Conservation (phyloP, 768 basidiomycete species). For the Leucogyrophana mollusca region DNA sequence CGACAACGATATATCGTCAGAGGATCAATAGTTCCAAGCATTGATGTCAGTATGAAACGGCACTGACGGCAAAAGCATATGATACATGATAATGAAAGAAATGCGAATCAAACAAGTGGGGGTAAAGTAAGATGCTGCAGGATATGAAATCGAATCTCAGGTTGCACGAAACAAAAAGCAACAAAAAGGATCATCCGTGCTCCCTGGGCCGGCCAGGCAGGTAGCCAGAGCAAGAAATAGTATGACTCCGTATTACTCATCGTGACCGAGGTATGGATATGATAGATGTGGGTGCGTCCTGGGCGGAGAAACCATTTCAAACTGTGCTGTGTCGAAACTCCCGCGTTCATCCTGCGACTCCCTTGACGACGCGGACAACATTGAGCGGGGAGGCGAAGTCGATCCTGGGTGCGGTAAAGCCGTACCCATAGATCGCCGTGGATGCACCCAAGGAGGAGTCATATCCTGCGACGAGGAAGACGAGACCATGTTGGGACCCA, state of each 20-base stretch:
- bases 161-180: too few species aligned
- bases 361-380: slow-evolving; percentile 20
- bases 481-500: slow-evolving; percentile 14
- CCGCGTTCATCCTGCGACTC: slow-evolving; percentile 37
- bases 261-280: slow-evolving; percentile 60
- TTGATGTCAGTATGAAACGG: too few species aligned
- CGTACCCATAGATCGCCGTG: slow-evolving; percentile 12
- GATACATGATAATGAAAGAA: too few species aligned
- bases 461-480: slow-evolving; percentile 32
- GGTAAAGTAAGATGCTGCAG: too few species aligned
- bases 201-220: too few species aligned
- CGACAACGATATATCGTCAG: too few species aligned
- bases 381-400: slow-evolving; percentile 27
- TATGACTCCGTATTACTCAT: slow-evolving; percentile 12
- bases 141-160: too few species aligned
- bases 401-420: slow-evolving; percentile 16
- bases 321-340: slow-evolving; percentile 64
- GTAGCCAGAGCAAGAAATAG: not conserved
- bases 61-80: too few species aligned
- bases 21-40: too few species aligned
- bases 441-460: slow-evolving; percentile 4
- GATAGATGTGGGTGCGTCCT: slow-evolving; percentile 42
- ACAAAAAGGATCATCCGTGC: too few species aligned
- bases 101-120: too few species aligned
- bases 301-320: slow-evolving; percentile 60